These are phyloP conservation scores for Fusarium nanum DNA, from an alignment of 2,329 filamentous ascomycete species.

Conservation along the genomic window DNA sequence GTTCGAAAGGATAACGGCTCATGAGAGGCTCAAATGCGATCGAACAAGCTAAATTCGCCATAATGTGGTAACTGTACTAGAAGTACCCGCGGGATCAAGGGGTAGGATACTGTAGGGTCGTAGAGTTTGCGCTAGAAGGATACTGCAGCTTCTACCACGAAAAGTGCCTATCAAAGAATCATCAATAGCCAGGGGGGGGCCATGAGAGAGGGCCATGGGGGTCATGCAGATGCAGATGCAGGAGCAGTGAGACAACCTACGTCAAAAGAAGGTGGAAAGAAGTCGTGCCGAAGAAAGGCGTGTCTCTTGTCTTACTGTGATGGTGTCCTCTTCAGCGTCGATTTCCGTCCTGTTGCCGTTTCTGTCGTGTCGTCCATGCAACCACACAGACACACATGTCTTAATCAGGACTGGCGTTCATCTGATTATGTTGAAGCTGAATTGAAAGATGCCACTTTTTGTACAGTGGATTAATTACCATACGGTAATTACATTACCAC, in stretches of 20 bases:
- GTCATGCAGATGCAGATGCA: conserved; percentile 24
- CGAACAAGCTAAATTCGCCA: neutral
- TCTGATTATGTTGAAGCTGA: neutral
- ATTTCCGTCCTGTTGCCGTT: conserved; percentile 34
- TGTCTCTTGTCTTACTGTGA: neutral
- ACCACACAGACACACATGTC: conserved; percentile 36
- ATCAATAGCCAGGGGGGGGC: conserved; percentile 16
- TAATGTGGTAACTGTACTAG: neutral
- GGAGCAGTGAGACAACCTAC: conserved; percentile 31
- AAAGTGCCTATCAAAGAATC: conserved; percentile 20
- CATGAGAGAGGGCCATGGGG: neutral
- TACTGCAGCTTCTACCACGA: conserved; percentile 28
- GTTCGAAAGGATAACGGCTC: neutral
- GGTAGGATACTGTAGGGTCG: conserved; percentile 10
- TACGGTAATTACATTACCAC: neutral
- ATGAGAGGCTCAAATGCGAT: conserved; percentile 22
- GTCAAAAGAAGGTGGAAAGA: conserved; percentile 32
- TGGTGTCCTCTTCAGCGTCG: conserved; percentile 35
- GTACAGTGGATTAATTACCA: conserved; percentile 2
- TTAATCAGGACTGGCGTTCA: conserved; percentile 19
- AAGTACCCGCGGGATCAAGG: conserved; percentile 1
- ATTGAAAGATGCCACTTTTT: conserved; percentile 5
- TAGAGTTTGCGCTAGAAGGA: conserved; percentile 46
- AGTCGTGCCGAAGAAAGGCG: conserved; percentile 15
- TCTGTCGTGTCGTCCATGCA: conserved; percentile 20